phyloP scores from a whole-genome alignment of 768 basidiomycete genomes.

The Xerocomus spinulosus region DNA sequence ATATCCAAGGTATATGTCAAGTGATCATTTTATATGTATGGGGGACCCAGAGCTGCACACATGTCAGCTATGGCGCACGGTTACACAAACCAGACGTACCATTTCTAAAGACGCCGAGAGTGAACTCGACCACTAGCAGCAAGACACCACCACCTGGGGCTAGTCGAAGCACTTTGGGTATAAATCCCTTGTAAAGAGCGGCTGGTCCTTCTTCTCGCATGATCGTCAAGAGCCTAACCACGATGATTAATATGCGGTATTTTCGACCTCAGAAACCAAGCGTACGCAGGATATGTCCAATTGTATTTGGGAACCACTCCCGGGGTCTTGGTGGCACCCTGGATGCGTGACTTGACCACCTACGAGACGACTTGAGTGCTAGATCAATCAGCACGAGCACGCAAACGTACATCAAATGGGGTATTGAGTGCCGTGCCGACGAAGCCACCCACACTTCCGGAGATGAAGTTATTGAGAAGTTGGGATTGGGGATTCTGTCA shows the following conservation, averaged over 20 bases:
- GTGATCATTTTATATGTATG: constrained; percentile 23
- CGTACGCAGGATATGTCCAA: constrained; percentile 88
- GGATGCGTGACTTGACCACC: constrained; percentile 97
- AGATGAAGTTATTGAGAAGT: constrained; percentile 87
- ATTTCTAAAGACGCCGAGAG: constrained; percentile 69
- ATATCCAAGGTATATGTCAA: not conserved
- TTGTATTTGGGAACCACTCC: constrained; percentile 84
- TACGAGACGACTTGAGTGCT: constrained; percentile 27
- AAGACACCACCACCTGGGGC: constrained; percentile 95
- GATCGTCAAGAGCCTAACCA: constrained; percentile 57
- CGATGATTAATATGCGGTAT: not conserved
- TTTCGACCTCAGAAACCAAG: not conserved
- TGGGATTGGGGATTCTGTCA: constrained; percentile 58
- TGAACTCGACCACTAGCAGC: constrained; percentile 89
- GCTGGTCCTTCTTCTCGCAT: constrained; percentile 81
- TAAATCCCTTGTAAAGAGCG: constrained; percentile 92
- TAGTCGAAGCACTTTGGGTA: constrained; percentile 90
- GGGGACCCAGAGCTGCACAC: constrained; percentile 28
- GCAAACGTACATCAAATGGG: constrained; percentile 53
- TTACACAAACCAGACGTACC: constrained; percentile 35
- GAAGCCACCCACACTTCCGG: constrained; percentile 86
- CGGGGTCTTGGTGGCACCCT: constrained; percentile 59
- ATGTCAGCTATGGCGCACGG: not conserved
- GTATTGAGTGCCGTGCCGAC: constrained; percentile 90
- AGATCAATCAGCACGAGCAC: not conserved